Evolutionary conservation across 2,329 filamentous ascomycete species (phyloP).

Genomic region (Pseudofabraea citricarpa): DNA sequence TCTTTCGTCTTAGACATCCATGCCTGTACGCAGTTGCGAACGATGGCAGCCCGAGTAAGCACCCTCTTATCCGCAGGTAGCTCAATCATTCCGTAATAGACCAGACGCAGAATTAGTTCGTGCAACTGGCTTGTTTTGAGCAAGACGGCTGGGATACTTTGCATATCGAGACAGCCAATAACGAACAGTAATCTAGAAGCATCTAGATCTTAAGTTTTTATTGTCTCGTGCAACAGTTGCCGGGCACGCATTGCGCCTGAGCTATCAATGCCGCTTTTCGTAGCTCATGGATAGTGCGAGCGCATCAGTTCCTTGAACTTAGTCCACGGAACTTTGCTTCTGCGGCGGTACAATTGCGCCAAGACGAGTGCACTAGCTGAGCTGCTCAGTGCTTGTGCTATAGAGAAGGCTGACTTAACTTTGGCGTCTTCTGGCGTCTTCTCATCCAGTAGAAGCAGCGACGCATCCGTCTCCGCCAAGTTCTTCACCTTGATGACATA

Average conservation of each 20-base stretch:
- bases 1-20: neutral
- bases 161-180: neutral
- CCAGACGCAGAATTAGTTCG: neutral
- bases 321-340: neutral
- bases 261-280: too few relatives aligned
- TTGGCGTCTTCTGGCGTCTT: neutral
- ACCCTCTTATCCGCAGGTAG: neutral
- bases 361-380: neutral
- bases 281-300: neutral
- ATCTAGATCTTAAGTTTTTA: neutral
- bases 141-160: neutral
- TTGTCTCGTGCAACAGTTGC: neutral
- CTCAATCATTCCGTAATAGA: neutral
- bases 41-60: neutral
- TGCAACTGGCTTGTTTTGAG: neutral
- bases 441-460: neutral
- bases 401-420: neutral
- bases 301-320: neutral
- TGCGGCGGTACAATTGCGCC: neutral
- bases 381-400: neutral
- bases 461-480: neutral
- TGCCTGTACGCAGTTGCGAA: neutral
- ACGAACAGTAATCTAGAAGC: neutral
- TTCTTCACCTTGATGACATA: neutral
- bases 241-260: neutral